A percentile compares a stretch with the other conserved stretches of the same genome.
phyloP scores from a whole-genome alignment of 108 stramenopile genomes.

The Cyclotella choctawhatcheeana region DNA sequence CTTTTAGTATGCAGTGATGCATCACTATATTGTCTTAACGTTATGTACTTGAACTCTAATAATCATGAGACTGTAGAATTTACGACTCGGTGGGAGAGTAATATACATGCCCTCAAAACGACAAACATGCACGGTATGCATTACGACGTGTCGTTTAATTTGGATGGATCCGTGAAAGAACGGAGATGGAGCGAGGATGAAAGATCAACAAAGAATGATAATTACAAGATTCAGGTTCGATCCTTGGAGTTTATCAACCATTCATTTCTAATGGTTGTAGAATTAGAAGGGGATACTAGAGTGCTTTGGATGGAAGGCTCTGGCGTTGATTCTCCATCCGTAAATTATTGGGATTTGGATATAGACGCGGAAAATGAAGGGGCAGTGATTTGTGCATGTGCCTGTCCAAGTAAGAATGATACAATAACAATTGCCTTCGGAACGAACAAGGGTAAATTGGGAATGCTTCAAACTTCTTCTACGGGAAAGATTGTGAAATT shows the following conservation, averaged over 20 bases:
- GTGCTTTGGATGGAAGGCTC: conserved; percentile 22
- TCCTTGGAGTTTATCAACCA: not conserved
- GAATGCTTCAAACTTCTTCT: conserved; percentile 9
- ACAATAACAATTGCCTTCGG: conserved; percentile 42
- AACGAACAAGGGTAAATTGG: conserved; percentile 26
- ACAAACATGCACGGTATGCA: conserved; percentile 43
- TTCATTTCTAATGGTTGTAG: not conserved
- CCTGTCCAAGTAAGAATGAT: too few species aligned
- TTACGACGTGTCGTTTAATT: conserved; percentile 41
- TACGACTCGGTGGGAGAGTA: too few species aligned
- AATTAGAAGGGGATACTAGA: conserved; percentile 8
- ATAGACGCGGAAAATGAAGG: conserved; percentile 12
- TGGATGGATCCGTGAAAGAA: conserved; percentile 50
- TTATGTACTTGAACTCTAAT: not conserved
- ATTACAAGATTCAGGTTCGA: not conserved
- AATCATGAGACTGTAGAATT: too few species aligned
- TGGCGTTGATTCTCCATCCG: not conserved
- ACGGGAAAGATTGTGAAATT: conserved; percentile 5
- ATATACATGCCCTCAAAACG: not conserved
- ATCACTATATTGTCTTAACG: not conserved
- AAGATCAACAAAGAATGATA: too few species aligned
- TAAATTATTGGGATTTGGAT: not conserved
- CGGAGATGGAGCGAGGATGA: conserved; percentile 37
- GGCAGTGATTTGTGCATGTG: too few species aligned
- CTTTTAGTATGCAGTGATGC: not conserved